Conservation (phyloP, 345 rosid genomes). For the Eucalyptus melliodora region DNA sequence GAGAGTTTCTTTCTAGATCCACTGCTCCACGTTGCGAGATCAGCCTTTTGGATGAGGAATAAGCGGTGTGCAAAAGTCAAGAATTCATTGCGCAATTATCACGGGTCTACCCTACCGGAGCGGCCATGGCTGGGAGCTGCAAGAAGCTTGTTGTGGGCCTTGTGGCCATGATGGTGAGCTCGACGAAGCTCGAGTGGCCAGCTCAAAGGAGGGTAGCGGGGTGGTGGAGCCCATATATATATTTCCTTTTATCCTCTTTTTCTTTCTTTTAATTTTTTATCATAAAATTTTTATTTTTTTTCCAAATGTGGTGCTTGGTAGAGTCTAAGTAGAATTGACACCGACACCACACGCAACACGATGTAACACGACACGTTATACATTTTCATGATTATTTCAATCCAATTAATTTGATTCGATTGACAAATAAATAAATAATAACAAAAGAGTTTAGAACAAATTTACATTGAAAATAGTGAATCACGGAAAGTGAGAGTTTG, state of each 20-base stretch:
- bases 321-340: neutral
- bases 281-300: neutral
- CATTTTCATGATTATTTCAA: too few species aligned
- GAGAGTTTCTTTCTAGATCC: neutral
- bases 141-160: neutral
- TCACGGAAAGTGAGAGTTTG: too few species aligned
- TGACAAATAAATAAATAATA: too few species aligned
- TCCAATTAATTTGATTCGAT: too few species aligned
- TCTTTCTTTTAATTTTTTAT: neutral
- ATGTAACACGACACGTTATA: accelerated
- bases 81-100: neutral
- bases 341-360: accelerated
- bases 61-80: neutral
- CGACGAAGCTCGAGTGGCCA: neutral
- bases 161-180: neutral
- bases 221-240: neutral
- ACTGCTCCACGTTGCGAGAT: neutral
- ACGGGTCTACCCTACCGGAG: neutral
- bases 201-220: neutral
- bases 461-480: too few species aligned
- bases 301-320: neutral
- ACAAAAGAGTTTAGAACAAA: too few species aligned
- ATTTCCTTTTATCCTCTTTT: neutral
- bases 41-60: neutral
- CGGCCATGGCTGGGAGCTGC: neutral